Evolutionary conservation across 148 eudicot genomes (phyloP).

Genomic region (Cornus florida): DNA sequence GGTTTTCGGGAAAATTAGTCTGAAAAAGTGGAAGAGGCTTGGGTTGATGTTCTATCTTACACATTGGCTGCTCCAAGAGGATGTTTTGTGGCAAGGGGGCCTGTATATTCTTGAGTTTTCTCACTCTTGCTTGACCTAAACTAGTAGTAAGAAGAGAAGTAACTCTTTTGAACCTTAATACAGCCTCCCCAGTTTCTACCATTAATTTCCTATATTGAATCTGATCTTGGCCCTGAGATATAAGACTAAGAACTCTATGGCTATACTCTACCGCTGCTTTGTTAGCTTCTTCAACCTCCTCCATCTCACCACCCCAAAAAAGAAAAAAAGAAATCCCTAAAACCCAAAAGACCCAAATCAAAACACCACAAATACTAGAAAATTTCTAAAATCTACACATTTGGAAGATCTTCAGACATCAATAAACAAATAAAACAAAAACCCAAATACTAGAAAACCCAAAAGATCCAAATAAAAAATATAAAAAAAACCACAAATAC

Average conservation of each 20-base stretch:
- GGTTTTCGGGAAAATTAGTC: constrained; percentile 32
- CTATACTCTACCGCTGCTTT: constrained; percentile 80
- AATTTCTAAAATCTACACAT: background rate
- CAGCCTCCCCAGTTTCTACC: constrained; percentile 72
- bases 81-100: constrained; percentile 45
- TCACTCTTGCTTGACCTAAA: constrained; percentile 82
- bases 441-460: background rate
- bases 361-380: background rate
- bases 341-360: background rate
- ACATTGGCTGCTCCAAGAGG: constrained; percentile 37
- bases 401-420: background rate
- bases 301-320: constrained; percentile 41
- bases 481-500: background rate
- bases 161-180: constrained; percentile 66
- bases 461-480: too few species aligned
- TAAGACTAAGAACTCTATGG: constrained; percentile 56
- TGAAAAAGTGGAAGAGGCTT: constrained; percentile 52
- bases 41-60: constrained; percentile 30
- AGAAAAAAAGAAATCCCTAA: background rate
- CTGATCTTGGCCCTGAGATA: constrained; percentile 59
- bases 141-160: constrained; percentile 61
- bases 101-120: constrained; percentile 49
- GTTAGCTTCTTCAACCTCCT: constrained; percentile 83
- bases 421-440: background rate
- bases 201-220: constrained; percentile 44